These are phyloP conservation scores for Podila clonocystis DNA, from an alignment of 192 early-diverging fungal species.

Conservation along the genomic window DNA sequence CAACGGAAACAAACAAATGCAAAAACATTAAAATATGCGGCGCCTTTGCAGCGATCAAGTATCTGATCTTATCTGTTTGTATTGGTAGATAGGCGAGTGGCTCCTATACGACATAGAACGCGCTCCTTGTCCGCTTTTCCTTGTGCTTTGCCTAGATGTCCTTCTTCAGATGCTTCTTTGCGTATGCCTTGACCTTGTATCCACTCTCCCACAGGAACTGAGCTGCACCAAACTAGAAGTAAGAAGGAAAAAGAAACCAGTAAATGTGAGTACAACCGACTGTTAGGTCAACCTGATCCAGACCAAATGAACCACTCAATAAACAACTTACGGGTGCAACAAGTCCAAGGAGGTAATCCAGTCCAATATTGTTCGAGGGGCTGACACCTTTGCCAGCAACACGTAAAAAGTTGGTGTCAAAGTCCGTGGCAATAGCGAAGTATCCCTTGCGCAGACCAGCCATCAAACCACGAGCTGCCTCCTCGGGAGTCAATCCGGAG, in stretches of 20 bases:
- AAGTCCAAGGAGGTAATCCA: constrained; percentile 28
- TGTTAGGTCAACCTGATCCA: background rate
- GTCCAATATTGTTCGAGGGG: constrained; percentile 21
- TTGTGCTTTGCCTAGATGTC: constrained; percentile 13
- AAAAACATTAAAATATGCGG: too few species aligned
- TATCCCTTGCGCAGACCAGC: constrained; percentile 44
- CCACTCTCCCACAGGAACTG: constrained; percentile 33
- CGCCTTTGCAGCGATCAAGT: too few species aligned
- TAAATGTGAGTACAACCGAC: background rate
- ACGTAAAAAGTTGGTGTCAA: constrained; percentile 40
- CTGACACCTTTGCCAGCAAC: constrained; percentile 31
- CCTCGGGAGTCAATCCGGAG: constrained; percentile 64
- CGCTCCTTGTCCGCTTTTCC: too few species aligned
- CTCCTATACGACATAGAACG: too few species aligned
- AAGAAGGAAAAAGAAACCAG: background rate
- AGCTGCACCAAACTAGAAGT: constrained; percentile 24
- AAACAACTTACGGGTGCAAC: constrained; percentile 32
- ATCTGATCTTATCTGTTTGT: too few species aligned
- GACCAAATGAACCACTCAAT: background rate
- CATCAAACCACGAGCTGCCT: constrained; percentile 66
- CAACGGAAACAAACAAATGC: background rate
- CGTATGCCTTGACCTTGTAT: constrained; percentile 32
- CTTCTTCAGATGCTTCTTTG: constrained; percentile 42
- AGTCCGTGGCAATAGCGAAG: constrained; percentile 41
- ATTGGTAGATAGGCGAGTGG: too few species aligned